These are phyloP conservation scores for Grosmannia serpens DNA, from an alignment of 2,329 filamentous ascomycete genomes.

Conservation along the genomic window DNA sequence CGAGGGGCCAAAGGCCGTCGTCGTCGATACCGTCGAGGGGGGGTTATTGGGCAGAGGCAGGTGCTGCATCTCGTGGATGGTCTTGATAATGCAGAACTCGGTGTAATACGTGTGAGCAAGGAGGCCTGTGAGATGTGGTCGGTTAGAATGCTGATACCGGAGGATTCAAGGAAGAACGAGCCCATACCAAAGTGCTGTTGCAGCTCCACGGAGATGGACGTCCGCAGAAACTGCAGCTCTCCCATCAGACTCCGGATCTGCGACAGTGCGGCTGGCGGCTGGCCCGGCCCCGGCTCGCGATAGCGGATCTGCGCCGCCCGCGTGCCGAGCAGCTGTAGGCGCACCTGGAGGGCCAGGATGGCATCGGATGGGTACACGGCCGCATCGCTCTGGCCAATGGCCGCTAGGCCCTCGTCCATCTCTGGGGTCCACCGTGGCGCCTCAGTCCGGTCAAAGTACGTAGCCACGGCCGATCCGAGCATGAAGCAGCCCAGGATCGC, in stretches of 20 bases:
- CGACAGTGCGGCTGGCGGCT: neutral
- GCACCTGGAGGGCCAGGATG: neutral
- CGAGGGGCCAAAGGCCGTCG: neutral
- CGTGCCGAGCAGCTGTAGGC: neutral
- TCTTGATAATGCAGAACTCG: neutral
- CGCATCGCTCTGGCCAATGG: neutral
- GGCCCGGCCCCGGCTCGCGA: neutral
- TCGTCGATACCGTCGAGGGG: neutral
- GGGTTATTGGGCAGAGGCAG: neutral
- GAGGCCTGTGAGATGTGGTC: neutral
- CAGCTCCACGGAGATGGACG: neutral
- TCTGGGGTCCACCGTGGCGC: neutral
- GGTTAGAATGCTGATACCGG: neutral
- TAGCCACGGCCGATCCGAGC: neutral
- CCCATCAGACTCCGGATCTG: neutral
- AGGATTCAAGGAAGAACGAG: neutral
- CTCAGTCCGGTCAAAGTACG: neutral
- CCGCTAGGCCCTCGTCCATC: neutral
- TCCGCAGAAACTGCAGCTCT: neutral
- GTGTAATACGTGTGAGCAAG: neutral
- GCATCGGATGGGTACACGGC: neutral
- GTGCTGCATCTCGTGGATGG: neutral
- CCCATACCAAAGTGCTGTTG: neutral
- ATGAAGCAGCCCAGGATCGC: neutral
- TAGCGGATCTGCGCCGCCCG: neutral